These are phyloP conservation scores for Cryptosporidium muris DNA, from an alignment of 169 alveolate genomes.

Conservation along the genomic window DNA sequence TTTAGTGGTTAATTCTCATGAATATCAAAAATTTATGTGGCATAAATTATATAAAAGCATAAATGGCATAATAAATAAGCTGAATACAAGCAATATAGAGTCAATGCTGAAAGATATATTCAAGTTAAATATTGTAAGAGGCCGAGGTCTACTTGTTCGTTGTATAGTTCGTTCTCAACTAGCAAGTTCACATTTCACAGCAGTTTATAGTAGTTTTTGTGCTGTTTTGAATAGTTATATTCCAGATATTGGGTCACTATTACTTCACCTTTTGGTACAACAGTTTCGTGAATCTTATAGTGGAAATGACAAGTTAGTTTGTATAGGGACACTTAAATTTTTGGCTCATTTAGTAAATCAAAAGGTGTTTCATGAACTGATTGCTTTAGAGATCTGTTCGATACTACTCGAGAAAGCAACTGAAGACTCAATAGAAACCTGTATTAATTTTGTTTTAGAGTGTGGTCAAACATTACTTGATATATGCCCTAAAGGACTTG, in stretches of 20 bases:
- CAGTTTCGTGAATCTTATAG: conserved; percentile 92
- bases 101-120: conserved; percentile 72
- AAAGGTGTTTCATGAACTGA: conserved; percentile 90
- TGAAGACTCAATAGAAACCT: conserved; percentile 96
- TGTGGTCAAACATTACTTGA: conserved; percentile 95
- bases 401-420: conserved; percentile 93
- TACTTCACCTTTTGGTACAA: conserved; percentile 89
- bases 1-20: not conserved
- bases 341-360: conserved; percentile 96
- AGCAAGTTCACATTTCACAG: conserved; percentile 97
- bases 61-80: conserved; percentile 40
- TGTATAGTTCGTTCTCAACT: conserved; percentile 96
- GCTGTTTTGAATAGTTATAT: conserved; percentile 96
- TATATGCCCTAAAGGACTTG: conserved; percentile 90
- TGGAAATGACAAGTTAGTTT: conserved; percentile 93
- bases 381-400: conserved; percentile 92
- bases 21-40: conserved; percentile 36
- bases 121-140: conserved; percentile 96
- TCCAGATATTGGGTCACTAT: conserved; percentile 96
- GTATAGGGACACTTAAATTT: conserved; percentile 93
- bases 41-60: conserved; percentile 16
- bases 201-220: conserved; percentile 95
- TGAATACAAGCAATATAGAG: conserved; percentile 36
- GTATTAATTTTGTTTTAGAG: conserved; percentile 87
- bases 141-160: conserved; percentile 96